A percentile compares a stretch with the other conserved stretches of the same genome.
These are phyloP conservation scores for Fusarium lateritium DNA, from an alignment of 2,329 filamentous ascomycete species.

Conservation along the genomic window DNA sequence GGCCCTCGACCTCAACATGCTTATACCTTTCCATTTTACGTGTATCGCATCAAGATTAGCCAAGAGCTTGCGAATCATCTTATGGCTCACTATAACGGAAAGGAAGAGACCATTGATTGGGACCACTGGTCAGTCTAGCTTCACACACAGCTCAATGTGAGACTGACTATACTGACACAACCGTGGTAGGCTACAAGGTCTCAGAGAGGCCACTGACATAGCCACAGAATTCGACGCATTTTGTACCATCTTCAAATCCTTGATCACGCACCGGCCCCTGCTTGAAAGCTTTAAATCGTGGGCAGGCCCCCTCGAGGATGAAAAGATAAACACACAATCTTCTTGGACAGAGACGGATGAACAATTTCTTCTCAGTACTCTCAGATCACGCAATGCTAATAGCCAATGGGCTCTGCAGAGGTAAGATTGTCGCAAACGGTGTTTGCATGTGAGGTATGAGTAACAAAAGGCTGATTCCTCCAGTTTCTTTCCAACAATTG, in stretches of 20 bases:
- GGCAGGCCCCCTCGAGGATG: neutral
- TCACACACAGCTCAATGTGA: too few species aligned
- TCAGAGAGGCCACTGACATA: neutral
- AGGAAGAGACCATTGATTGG: slow-evolving; percentile 15
- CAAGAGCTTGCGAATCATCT: neutral
- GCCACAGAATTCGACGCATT: neutral
- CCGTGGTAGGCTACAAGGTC: neutral
- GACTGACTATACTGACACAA: neutral
- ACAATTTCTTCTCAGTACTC: neutral
- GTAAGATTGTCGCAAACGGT: neutral
- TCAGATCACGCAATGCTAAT: neutral
- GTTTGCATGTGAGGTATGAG: neutral
- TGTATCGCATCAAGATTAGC: neutral
- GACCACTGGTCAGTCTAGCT: slow-evolving; percentile 6
- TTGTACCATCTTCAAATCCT: neutral
- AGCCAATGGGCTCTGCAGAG: slow-evolving; percentile 12
- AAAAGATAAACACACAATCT: slow-evolving; percentile 11
- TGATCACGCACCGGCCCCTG: neutral
- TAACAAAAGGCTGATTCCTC: neutral
- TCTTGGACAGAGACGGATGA: slow-evolving; percentile 2
- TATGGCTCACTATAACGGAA: neutral
- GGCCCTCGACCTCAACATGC: too few species aligned
- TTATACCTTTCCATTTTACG: too few species aligned
- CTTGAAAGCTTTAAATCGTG: slow-evolving; percentile 17
- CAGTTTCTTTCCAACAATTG: slow-evolving; percentile 16